A percentile compares a stretch with the other conserved stretches of the same genome.
phyloP scores from a whole-genome alignment of 179 eudicot species.

The Heliamphora pulchella region DNA sequence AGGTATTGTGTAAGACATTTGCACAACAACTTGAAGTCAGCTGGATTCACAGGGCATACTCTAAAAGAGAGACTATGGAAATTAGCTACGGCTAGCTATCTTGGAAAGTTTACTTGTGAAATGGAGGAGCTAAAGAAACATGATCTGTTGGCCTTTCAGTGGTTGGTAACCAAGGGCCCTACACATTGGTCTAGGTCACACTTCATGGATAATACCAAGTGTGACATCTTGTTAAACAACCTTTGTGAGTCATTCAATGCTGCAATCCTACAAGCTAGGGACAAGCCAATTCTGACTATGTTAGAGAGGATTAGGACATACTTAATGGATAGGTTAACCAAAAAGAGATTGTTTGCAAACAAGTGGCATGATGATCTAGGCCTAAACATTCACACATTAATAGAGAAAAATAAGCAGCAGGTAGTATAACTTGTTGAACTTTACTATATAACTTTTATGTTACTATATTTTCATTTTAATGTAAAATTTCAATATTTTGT shows the following conservation, averaged over 20 bases:
- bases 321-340: neutral
- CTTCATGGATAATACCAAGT: neutral
- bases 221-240: neutral
- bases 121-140: neutral
- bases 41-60: neutral
- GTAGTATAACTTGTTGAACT: too few relatives aligned
- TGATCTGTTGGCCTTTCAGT: neutral
- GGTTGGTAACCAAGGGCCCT: neutral
- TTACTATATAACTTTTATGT: too few relatives aligned
- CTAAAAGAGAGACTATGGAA: neutral
- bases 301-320: neutral
- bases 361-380: neutral
- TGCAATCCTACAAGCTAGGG: neutral
- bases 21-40: neutral
- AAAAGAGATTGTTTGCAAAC: neutral
- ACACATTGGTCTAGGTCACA: neutral
- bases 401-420: neutral
- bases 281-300: neutral
- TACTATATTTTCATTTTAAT: too few relatives aligned
- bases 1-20: neutral
- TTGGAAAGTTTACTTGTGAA: too few relatives aligned
- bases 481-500: too few relatives aligned
- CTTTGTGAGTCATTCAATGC: neutral
- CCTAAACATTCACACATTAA: neutral
- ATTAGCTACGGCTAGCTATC: neutral